Evolutionary conservation across 768 basidiomycete genomes (phyloP).

Genomic region (Leccinum boreale): DNA sequence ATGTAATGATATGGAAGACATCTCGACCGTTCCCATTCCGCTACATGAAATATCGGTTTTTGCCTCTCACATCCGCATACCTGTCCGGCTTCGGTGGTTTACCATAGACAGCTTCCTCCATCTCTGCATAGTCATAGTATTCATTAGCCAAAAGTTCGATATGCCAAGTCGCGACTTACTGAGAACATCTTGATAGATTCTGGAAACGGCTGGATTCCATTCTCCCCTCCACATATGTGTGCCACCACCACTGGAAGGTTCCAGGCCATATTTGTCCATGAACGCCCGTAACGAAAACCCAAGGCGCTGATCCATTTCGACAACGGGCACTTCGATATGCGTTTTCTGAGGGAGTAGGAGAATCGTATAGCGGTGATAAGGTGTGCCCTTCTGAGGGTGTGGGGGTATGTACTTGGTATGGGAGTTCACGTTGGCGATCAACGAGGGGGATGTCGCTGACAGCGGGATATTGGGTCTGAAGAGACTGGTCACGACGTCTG

Average conservation of each 20-base stretch:
- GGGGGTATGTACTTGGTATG: constrained; percentile 85
- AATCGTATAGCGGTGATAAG: constrained; percentile 85
- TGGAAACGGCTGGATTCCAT: constrained; percentile 65
- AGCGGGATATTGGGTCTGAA: constrained; percentile 79
- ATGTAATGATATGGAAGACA: not conserved
- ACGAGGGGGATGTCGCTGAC: constrained; percentile 47
- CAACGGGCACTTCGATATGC: constrained; percentile 40
- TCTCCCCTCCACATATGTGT: constrained; percentile 81
- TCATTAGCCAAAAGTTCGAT: not conserved
- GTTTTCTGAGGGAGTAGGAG: constrained; percentile 72
- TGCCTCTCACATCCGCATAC: constrained; percentile 28
- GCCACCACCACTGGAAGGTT: constrained; percentile 59
- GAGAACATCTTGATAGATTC: constrained; percentile 63
- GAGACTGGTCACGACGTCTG: not conserved
- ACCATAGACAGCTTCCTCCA: constrained; percentile 24
- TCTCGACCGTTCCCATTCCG: not conserved
- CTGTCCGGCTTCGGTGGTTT: constrained; percentile 29
- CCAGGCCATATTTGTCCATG: constrained; percentile 49
- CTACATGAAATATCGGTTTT: constrained; percentile 29
- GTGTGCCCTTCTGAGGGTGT: constrained; percentile 85
- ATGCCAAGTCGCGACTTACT: constrained; percentile 44
- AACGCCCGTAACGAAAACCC: constrained; percentile 71
- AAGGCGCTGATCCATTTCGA: constrained; percentile 46
- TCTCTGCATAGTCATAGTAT: constrained; percentile 11
- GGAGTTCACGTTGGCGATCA: constrained; percentile 41